Evolutionary conservation across 805 yeast species (phyloP), one percentile per base, ranked within the genome.

Genomic region (Candida insectalens): DNA sequence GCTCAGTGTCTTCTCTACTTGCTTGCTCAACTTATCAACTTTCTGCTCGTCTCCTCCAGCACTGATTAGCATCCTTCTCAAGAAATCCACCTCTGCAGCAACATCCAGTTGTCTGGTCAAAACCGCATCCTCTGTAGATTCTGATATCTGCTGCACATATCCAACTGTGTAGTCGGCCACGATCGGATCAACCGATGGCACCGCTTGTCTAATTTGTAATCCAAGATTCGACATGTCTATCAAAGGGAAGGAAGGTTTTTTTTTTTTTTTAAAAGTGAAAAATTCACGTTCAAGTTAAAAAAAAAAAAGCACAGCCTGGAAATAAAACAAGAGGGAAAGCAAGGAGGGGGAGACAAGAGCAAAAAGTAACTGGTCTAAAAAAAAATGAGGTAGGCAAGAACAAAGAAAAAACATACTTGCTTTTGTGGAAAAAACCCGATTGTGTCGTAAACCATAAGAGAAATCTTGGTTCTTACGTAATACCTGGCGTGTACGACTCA

Each of bases 91-190:
- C 54, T 89, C 97, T 13, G 64, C 55, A 2, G 69, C 60, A 29
- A 87, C 67, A 51, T 83, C 75, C 29, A 87, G 55, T 44, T 72
- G 77, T 46, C 77, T 81, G 26, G 92, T 78, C 19, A 76, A 63
- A n/a, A 83, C 92, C 20, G 87, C 76, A 55, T 87, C 95, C 43
- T 75, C 78, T 0, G 92, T 84, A 14, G 83, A 67, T 33, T 64
- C 66, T n/a, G 85, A 74, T 14, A 92, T 62, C 60, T 87, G 88
- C 38, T 80, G 78, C 35, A 85, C 80, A 48, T 88, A 92, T 1
- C 98, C 98, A 25, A 80, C 79, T 3, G 95, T 94, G 53, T 92
- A 92, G 41, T 87, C 92, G 1, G 79, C 69, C 14, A 92, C 95
- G 8, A 87, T 74, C 1, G 88, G 78, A 49, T 92, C 98, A 30